Base-by-base conservation (phyloP, 805 yeast species). In the Kazachstania martiniae region DNA sequence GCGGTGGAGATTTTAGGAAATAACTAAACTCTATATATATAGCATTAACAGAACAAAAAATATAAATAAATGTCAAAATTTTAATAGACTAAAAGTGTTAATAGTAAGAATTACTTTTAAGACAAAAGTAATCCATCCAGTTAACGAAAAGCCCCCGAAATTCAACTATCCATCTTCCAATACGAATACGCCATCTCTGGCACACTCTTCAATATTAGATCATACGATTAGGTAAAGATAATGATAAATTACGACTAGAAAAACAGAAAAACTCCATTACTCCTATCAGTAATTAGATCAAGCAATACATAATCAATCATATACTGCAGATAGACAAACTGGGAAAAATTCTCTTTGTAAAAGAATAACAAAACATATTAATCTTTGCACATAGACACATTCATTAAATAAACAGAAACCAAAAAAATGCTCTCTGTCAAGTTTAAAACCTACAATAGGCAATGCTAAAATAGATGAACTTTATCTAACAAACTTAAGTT, bases 1-100 rank as follows among this genome's bases (percentile, higher is more conserved):
- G 67, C 27, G 68, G 67, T 18, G 66, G 66, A 18, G 64, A 59
- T 39, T 47, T 42, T 28, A 41, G 50, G 32, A 28, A 32, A n/a
- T n/a, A n/a, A n/a, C n/a, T 23, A 23, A 23, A 12, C 13, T 23
- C 5, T 21, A 21, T 23, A 23, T 23, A 23, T 7, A 8, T 23
- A n/a, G n/a, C 28, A 13, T 25, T n/a, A 16, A 13, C 14, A n/a
- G 28, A 14, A 9, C 18, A 7, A 12, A 12, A 14, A 25, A 18
- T 14, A 16, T 13, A 7, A 25, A 16, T 12, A 25, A 8, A 8
- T 13, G 10, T 25, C 28, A 12, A 25, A 18, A 18, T 19, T 19
- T 19, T 19, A 19, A 8, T 19, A 19, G 10, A 19, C 7, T 8
- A 10, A 8, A 19, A 10, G 10, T 19, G 7, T 19, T 19, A 9